A percentile compares a stretch with the other conserved stretches of the same genome.
phyloP scores from a whole-genome alignment of 78 protist genomes.

The Dictyostelium firmibasis region DNA sequence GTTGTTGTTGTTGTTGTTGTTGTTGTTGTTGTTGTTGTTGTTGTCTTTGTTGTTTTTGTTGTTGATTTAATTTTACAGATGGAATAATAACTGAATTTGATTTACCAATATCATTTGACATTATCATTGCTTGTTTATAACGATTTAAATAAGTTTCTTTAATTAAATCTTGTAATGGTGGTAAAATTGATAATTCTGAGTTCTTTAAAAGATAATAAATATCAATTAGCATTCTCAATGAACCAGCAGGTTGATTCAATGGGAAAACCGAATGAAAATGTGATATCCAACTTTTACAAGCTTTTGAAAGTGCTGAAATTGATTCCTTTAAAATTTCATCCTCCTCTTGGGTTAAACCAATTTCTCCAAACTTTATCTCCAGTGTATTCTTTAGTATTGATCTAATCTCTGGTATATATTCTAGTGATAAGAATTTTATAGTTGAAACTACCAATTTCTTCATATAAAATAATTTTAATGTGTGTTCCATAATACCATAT shows the following conservation, averaged over 20 bases:
- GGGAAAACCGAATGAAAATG: slow-evolving; percentile 45
- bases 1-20: background rate
- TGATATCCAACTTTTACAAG: slow-evolving; percentile 43
- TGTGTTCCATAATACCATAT: slow-evolving; percentile 50
- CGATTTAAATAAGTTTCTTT: slow-evolving; percentile 21
- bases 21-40: background rate
- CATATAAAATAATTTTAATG: slow-evolving; percentile 7
- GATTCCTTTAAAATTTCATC: background rate
- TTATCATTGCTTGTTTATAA: background rate
- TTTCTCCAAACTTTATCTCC: slow-evolving; percentile 57
- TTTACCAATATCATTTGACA: slow-evolving; percentile 28
- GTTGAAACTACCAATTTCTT: background rate
- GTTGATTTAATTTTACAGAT: background rate
- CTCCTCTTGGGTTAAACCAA: slow-evolving; percentile 20
- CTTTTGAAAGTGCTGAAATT: background rate
- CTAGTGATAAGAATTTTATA: background rate
- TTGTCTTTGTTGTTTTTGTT: background rate
- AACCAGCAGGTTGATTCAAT: slow-evolving; percentile 44
- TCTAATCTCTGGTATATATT: slow-evolving; percentile 49
- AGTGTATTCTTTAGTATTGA: background rate
- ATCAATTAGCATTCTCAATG: slow-evolving; percentile 49
- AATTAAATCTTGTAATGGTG: slow-evolving; percentile 19
- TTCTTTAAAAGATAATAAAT: slow-evolving; percentile 42
- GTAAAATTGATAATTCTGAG: background rate
- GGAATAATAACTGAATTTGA: background rate